phyloP scores from a whole-genome alignment of 768 basidiomycete genomes.

The Boletellus emodensis region DNA sequence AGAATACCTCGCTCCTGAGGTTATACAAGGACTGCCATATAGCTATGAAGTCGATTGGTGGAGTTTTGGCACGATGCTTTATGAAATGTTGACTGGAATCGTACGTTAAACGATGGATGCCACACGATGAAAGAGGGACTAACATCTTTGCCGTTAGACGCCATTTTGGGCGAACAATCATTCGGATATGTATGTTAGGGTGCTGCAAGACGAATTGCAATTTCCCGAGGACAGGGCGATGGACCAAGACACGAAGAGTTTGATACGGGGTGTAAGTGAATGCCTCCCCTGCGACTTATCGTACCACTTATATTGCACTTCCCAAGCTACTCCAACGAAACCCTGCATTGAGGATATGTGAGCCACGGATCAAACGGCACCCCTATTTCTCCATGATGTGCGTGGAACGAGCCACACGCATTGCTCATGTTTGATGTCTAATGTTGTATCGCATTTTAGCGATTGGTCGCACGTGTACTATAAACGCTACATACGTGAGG shows the following conservation, averaged over 20 bases:
- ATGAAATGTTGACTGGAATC: conserved; percentile 95
- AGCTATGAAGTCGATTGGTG: conserved; percentile 98
- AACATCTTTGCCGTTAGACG: conserved; percentile 48
- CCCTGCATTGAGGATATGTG: conserved; percentile 85
- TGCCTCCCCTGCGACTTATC: not conserved
- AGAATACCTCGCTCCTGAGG: conserved; percentile 95
- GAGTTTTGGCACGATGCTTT: conserved; percentile 96
- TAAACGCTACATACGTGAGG: conserved; percentile 88
- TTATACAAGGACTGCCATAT: conserved; percentile 86
- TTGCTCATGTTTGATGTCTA: conserved; percentile 7
- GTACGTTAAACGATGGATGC: conserved; percentile 40
- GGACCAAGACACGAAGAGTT: conserved; percentile 91
- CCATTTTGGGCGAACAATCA: conserved; percentile 93
- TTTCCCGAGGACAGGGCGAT: conserved; percentile 91
- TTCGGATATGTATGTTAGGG: conserved; percentile 91
- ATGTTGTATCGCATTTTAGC: conserved; percentile 39
- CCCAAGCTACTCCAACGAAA: conserved; percentile 85
- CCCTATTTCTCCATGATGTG: conserved; percentile 95
- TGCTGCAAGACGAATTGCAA: conserved; percentile 83
- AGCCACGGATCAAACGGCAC: conserved; percentile 90
- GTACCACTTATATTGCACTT: conserved; percentile 10
- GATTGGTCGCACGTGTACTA: conserved; percentile 94
- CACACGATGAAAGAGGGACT: conserved; percentile 13
- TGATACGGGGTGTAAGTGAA: conserved; percentile 83
- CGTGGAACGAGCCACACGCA: conserved; percentile 27